A percentile compares a stretch with the other conserved stretches of the same genome.
These are phyloP conservation scores for Penicillium sp. DNA, from an alignment of 2,329 filamentous ascomycete genomes.

Conservation along the genomic window DNA sequence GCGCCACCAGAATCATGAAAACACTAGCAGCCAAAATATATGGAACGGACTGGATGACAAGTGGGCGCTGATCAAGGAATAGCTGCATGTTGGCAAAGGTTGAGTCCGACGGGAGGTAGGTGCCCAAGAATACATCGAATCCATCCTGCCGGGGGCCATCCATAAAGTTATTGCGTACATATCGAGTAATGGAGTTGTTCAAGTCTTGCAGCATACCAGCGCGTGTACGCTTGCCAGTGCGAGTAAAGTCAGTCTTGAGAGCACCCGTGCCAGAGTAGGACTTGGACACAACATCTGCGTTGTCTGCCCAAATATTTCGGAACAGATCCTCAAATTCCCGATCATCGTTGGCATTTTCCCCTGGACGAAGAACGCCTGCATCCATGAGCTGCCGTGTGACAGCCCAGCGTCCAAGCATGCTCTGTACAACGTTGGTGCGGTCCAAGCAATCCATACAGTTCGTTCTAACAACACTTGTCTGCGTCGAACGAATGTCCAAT, in stretches of 20 bases:
- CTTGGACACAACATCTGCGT: constrained; percentile 89
- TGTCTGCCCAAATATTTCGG: constrained; percentile 97
- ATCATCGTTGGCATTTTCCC: constrained; percentile 76
- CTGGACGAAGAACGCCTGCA: constrained; percentile 69
- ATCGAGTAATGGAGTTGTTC: constrained; percentile 82
- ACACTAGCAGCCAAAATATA: constrained; percentile 83
- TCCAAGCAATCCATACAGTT: constrained; percentile 99
- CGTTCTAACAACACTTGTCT: constrained; percentile 88
- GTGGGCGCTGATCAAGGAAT: constrained; percentile 78
- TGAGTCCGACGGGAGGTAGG: constrained; percentile 70
- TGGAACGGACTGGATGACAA: constrained; percentile 88
- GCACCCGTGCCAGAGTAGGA: constrained; percentile 95
- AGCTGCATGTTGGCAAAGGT: constrained; percentile 68
- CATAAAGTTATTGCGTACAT: constrained; percentile 88
- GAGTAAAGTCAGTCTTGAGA: constrained; percentile 95
- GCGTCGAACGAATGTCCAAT: constrained; percentile 73
- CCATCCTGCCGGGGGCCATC: constrained; percentile 93
- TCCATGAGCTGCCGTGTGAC: constrained; percentile 86
- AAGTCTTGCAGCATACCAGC: constrained; percentile 80
- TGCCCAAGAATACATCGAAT: constrained; percentile 89
- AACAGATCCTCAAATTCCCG: constrained; percentile 82
- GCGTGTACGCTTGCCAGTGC: constrained; percentile 85
- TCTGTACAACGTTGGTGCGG: constrained; percentile 95
- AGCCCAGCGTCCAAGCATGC: constrained; percentile 87
- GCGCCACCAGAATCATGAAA: constrained; percentile 74